Percentiles rank a stretch among this genome's conserved stretches.
Conservation (phyloP, 768 basidiomycete genomes). For the Ramaria sp. region DNA sequence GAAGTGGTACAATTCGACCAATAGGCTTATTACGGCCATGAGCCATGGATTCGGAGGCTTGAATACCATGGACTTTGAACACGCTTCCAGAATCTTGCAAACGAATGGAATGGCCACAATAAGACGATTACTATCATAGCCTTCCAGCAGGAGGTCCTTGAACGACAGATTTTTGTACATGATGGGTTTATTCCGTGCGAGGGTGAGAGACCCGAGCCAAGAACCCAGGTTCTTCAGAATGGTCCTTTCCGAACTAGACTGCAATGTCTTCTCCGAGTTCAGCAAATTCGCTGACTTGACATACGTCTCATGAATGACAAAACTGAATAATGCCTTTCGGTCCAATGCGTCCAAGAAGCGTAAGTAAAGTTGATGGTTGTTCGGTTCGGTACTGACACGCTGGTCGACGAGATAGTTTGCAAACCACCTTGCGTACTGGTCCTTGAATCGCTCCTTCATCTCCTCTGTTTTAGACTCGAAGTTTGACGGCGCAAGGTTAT, state of each 20-base stretch:
- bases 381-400: conserved; percentile 90
- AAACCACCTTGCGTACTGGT: conserved; percentile 86
- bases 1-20: conserved; percentile 94
- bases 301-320: conserved; percentile 91
- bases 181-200: conserved; percentile 88
- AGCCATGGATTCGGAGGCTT: conserved; percentile 97
- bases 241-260: conserved; percentile 74
- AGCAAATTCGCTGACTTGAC: conserved; percentile 76
- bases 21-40: conserved; percentile 85
- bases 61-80: conserved; percentile 85
- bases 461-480: conserved; percentile 82
- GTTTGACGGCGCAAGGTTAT: conserved; percentile 92
- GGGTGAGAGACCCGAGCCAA: conserved; percentile 90
- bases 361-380: conserved; percentile 92
- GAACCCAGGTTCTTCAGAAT: conserved; percentile 89
- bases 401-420: conserved; percentile 96
- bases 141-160: conserved; percentile 95
- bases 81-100: conserved; percentile 91
- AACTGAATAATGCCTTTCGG: conserved; percentile 50
- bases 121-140: conserved; percentile 83
- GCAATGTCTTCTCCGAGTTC: conserved; percentile 85
- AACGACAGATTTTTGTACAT: conserved; percentile 88
- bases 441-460: conserved; percentile 76
- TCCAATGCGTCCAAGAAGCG: conserved; percentile 84
- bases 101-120: conserved; percentile 96